Evolutionary conservation across 768 basidiomycete genomes (phyloP).

Genomic region (Lactifluus hygrophoroides): DNA sequence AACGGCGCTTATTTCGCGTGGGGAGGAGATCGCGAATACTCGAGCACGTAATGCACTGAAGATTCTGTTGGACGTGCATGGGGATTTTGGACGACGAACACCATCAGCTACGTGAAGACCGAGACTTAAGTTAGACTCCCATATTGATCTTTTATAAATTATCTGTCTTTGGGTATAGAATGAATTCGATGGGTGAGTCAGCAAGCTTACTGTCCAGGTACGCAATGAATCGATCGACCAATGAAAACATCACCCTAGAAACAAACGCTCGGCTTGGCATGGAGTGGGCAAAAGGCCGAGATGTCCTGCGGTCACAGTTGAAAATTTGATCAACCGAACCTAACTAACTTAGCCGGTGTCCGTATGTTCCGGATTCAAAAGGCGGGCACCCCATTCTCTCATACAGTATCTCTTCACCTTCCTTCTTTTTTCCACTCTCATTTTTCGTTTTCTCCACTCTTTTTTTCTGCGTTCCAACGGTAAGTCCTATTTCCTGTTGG

Average conservation of each 20-base stretch:
- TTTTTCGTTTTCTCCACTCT: slow-evolving; percentile 26
- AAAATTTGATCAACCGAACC: not conserved
- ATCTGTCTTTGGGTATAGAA: not conserved
- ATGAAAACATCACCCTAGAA: not conserved
- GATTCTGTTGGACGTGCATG: slow-evolving; percentile 81
- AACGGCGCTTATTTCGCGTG: slow-evolving; percentile 59
- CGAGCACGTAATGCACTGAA: slow-evolving; percentile 94
- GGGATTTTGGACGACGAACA: slow-evolving; percentile 46
- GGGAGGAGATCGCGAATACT: slow-evolving; percentile 79
- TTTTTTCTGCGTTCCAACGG: slow-evolving; percentile 30
- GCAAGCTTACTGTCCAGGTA: not conserved
- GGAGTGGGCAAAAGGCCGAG: not conserved
- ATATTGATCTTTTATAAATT: too few species aligned
- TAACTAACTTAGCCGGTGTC: not conserved
- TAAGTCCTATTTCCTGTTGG: slow-evolving; percentile 26
- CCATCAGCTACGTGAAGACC: not conserved
- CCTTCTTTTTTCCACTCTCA: slow-evolving; percentile 32
- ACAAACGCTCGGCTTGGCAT: not conserved
- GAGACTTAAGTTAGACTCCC: not conserved
- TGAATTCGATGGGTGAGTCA: not conserved
- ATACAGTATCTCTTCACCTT: slow-evolving; percentile 33
- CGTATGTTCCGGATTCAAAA: not conserved
- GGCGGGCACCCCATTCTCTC: slow-evolving; percentile 21
- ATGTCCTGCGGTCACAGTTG: not conserved
- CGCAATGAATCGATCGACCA: not conserved